These are phyloP conservation scores for Elsinoe batatas DNA, from an alignment of 2,329 filamentous ascomycete species.

Conservation along the genomic window DNA sequence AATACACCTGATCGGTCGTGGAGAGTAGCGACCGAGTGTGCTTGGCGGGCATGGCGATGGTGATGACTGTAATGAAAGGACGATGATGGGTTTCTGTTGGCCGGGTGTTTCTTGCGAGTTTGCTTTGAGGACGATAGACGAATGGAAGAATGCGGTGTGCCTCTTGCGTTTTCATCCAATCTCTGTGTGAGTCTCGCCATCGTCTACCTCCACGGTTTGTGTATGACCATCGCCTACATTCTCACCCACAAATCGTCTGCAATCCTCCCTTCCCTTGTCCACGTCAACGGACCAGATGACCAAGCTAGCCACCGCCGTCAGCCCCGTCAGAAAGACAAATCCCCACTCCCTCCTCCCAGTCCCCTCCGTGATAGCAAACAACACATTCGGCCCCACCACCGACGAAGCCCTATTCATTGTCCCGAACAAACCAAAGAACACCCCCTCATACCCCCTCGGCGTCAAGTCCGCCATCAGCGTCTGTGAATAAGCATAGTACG, in stretches of 20 bases:
- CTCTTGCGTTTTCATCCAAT: no score
- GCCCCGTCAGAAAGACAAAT: slow-evolving; percentile 11
- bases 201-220: not conserved
- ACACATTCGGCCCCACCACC: slow-evolving; percentile 12
- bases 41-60: not conserved
- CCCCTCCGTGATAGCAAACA: slow-evolving; percentile 12
- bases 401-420: slow-evolving; percentile 12
- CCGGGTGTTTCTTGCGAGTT: not conserved
- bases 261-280: slow-evolving; percentile 12
- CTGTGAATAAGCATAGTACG: slow-evolving; percentile 61
- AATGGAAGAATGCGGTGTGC: not conserved
- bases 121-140: not conserved
- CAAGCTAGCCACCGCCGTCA: not conserved
- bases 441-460: slow-evolving; percentile 56
- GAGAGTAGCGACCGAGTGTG: not conserved
- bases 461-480: slow-evolving; percentile 64
- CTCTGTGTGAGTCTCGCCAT: not conserved
- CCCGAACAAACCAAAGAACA: slow-evolving; percentile 58
- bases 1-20: slow-evolving; percentile 15
- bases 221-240: not conserved
- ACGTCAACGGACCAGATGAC: slow-evolving; percentile 13
- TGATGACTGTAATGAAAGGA: not conserved
- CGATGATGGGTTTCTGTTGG: not conserved
- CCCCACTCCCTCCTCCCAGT: slow-evolving; percentile 9
- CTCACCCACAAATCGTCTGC: slow-evolving; percentile 5